Conservation (phyloP, 371 early-diverging fungal species). For the Catenaria anguillulae region DNA sequence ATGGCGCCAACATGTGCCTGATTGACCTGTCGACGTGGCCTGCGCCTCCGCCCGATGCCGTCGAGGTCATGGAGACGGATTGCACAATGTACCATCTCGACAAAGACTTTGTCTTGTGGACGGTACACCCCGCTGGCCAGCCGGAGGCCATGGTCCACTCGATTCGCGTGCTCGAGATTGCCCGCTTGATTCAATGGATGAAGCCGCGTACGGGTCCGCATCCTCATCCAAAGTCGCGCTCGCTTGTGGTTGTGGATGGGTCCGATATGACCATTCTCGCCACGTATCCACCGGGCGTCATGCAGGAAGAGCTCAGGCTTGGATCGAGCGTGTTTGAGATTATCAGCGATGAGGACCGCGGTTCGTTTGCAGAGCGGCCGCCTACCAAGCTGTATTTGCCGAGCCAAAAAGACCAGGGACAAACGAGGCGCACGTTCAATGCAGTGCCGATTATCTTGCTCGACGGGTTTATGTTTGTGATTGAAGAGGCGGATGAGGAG, state of each 20-base stretch:
- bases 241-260: not conserved
- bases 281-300: not conserved
- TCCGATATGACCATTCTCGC: not conserved
- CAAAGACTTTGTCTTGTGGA: not conserved
- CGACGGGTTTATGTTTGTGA: too few relatives aligned
- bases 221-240: not conserved
- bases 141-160: not conserved
- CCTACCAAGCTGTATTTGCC: too few relatives aligned
- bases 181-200: not conserved
- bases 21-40: not conserved
- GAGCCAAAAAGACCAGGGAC: too few relatives aligned
- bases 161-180: not conserved
- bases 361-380: too few relatives aligned
- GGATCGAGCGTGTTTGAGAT: too few relatives aligned
- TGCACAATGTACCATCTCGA: not conserved
- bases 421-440: too few relatives aligned
- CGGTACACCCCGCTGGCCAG: not conserved
- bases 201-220: not conserved
- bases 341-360: too few relatives aligned
- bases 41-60: too few relatives aligned
- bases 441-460: too few relatives aligned
- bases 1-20: not conserved
- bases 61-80: not conserved
- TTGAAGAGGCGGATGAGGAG: too few relatives aligned
- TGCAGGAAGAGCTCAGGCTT: too few relatives aligned